Evolutionary conservation across 768 basidiomycete species (phyloP), one percentile per base, ranked within the genome.

Genomic region (Termitomyces sp.): DNA sequence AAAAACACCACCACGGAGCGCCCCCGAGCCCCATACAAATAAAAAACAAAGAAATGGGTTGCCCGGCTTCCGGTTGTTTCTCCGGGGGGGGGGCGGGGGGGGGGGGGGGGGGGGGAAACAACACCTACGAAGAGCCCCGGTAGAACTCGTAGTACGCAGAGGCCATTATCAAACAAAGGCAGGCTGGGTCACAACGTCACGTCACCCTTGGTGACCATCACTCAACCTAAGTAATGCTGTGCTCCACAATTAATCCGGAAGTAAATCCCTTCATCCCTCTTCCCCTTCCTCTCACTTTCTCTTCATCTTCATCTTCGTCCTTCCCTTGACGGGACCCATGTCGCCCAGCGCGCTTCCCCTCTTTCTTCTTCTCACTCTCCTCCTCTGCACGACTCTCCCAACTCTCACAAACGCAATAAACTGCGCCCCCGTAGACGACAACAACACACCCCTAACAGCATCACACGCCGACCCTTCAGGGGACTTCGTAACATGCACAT

Each of bases 71-170:
- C n/a, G n/a, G 3, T 31, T 7, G 7, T 31, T 7, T 31, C 31
- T 31, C 7, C 31, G 3, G 31, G 36, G 36, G 12, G 36, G 36
- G 36, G 36, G 12, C 13, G 15, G 15, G n/a, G n/a, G n/a, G n/a
- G n/a, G n/a, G n/a, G n/a, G n/a, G n/a, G n/a, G n/a, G n/a, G n/a
- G 27, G 4, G 27, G 27, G 27, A 27, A 27, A 3, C 27, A 27
- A 61, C n/a, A 33, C 51, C 46, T 78, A 94, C 92, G 91, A 92
- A 45, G 91, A 92, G 60, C 91, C 91, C 61, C 93, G 83, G 78
- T 94, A 94, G 72, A 95, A 93, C 74, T 95, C 92, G 72, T 94
- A 95, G 78, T 93, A 95, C 42, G 89, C 89, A 24, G 90, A 75
- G 48, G 89, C 88, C 89, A 91, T 91, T 51, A 31, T 24, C 12